A percentile compares a stretch with the other conserved stretches of the same genome.
Conservation (phyloP, 108 stramenopile genomes). For the Nitzschia inconspicua region DNA sequence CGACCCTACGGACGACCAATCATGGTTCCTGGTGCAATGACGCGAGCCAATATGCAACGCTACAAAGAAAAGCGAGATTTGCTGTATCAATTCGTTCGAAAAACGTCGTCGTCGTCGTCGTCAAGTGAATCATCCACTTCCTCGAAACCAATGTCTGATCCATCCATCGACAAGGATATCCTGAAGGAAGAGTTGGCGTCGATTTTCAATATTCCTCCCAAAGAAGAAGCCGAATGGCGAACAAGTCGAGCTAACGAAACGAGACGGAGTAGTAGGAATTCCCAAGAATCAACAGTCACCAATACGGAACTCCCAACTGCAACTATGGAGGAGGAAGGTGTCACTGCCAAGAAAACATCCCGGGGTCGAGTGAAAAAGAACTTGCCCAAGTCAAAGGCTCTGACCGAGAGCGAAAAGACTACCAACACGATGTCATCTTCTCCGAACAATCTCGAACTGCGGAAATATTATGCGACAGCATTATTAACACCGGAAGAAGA, state of each 20-base stretch:
- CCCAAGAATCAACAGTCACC: not conserved
- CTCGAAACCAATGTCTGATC: not conserved
- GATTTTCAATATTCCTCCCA: not conserved
- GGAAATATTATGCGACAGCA: slow-evolving; percentile 72
- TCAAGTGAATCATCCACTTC: not conserved
- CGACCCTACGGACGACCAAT: slow-evolving; percentile 46
- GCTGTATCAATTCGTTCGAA: slow-evolving; percentile 5
- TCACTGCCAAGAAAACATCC: not conserved
- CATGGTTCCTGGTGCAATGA: slow-evolving; percentile 55
- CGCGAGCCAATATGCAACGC: slow-evolving; percentile 29
- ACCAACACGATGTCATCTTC: not conserved
- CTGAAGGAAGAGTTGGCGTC: not conserved
- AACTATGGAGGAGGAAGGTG: not conserved
- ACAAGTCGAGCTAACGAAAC: not conserved
- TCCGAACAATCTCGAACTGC: slow-evolving; percentile 41
- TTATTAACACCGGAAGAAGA: slow-evolving; percentile 71
- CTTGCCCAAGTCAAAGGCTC: slow-evolving; percentile 19
- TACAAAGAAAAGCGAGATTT: slow-evolving; percentile 22
- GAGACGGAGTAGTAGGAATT: not conserved
- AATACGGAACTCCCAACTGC: not conserved
- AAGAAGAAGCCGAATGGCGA: not conserved
- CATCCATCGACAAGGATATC: not conserved
- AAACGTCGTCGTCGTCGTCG: not conserved
- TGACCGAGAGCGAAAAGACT: not conserved
- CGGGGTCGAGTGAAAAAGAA: slow-evolving; percentile 32